A percentile compares a stretch with the other conserved stretches of the same genome.
Evolutionary conservation across 768 basidiomycete genomes (phyloP).

Genomic region (Termitomyces sp.): DNA sequence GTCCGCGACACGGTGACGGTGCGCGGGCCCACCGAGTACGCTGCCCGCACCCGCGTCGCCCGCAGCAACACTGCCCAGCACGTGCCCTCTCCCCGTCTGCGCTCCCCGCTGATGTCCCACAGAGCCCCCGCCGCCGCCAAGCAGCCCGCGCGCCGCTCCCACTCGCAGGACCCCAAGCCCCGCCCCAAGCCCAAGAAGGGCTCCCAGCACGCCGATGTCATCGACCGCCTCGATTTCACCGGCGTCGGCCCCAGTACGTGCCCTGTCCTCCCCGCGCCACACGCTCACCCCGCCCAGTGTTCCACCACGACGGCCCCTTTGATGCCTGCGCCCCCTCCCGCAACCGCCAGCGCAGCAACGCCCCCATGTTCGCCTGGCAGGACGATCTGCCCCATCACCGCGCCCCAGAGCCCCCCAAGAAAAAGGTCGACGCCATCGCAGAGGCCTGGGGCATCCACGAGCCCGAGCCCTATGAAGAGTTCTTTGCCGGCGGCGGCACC

Average conservation of each 20-base stretch:
- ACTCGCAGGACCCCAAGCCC: slow-evolving; percentile 39
- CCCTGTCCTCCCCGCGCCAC: slow-evolving; percentile 2
- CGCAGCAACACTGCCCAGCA: slow-evolving; percentile 57
- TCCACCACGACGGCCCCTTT: slow-evolving; percentile 90
- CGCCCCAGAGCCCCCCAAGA: slow-evolving; percentile 74
- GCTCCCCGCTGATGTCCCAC: slow-evolving; percentile 8
- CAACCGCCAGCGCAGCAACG: slow-evolving; percentile 72
- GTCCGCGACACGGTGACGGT: slow-evolving; percentile 66
- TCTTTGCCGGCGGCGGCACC: slow-evolving; percentile 74
- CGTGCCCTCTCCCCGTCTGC: slow-evolving; percentile 19
- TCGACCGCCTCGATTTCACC: slow-evolving; percentile 83
- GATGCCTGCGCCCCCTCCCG: slow-evolving; percentile 90
- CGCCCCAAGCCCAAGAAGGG: slow-evolving; percentile 55
- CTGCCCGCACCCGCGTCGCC: slow-evolving; percentile 42
- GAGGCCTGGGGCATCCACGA: slow-evolving; percentile 94
- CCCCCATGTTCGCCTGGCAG: slow-evolving; percentile 80
- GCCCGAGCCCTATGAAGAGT: slow-evolving; percentile 88
- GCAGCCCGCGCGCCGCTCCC: slow-evolving; percentile 36
- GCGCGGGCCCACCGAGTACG: slow-evolving; percentile 30
- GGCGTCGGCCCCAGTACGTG: slow-evolving; percentile 79
- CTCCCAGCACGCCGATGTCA: slow-evolving; percentile 82
- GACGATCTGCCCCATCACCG: too few species aligned
- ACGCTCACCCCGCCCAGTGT: slow-evolving; percentile 44
- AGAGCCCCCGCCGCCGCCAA: slow-evolving; percentile 16
- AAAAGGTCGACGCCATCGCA: slow-evolving; percentile 83